A percentile compares a stretch with the other conserved stretches of the same genome.
Conservation (phyloP, 2,329 filamentous ascomycete genomes). For the Aulographum hederae region DNA sequence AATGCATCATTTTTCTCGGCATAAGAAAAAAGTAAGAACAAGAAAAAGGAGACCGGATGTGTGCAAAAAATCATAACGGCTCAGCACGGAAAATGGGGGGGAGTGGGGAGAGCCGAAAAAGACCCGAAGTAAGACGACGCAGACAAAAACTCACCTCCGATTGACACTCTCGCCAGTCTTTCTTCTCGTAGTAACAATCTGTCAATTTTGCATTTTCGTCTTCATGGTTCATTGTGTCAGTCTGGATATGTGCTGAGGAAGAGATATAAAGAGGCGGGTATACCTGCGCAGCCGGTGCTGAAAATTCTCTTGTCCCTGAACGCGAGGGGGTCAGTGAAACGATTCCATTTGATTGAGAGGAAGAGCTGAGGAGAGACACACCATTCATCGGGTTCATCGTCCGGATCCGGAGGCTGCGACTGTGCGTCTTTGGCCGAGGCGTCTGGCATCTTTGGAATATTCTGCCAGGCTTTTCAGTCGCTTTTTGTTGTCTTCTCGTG, state of each 20-base stretch:
- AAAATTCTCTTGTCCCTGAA: conserved; percentile 91
- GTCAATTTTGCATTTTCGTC: conserved; percentile 82
- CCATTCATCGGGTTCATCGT: conserved; percentile 89
- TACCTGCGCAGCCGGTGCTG: conserved; percentile 86
- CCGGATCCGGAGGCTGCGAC: conserved; percentile 11
- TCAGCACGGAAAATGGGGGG: too few relatives aligned
- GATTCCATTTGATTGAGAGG: conserved; percentile 4
- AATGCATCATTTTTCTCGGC: conserved; percentile 8
- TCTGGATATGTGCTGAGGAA: neutral
- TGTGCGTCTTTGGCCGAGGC: neutral
- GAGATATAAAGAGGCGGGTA: conserved; percentile 8
- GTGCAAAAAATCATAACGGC: too few relatives aligned
- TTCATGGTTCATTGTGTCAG: too few relatives aligned
- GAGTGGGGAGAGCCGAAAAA: too few relatives aligned
- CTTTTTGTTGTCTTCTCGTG: neutral
- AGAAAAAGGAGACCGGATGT: too few relatives aligned
- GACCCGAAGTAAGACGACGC: too few relatives aligned
- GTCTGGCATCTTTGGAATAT: too few relatives aligned
- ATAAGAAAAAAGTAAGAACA: too few relatives aligned
- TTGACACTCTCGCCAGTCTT: conserved; percentile 83
- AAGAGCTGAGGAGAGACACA: conserved; percentile 24
- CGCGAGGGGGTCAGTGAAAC: conserved; percentile 3
- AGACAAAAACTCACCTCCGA: conserved; percentile 49
- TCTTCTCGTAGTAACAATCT: conserved; percentile 90
- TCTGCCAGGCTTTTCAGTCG: neutral